Base-by-base conservation (phyloP, 2,329 filamentous ascomycete species). In the Fusarium sp. region DNA sequence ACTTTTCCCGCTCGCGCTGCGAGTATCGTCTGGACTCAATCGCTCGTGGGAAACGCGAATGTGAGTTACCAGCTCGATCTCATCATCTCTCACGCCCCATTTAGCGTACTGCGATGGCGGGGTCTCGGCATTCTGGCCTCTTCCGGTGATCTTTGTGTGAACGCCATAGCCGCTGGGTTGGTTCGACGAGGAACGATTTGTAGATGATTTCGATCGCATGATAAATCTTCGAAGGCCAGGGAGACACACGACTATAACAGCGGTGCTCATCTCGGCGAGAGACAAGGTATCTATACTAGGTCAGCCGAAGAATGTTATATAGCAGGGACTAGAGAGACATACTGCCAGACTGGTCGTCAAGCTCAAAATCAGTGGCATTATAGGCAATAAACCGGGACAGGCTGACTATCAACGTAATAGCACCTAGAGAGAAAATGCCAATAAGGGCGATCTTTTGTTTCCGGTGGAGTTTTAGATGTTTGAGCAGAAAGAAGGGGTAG, bases 361-460 rank as follows among this genome's bases (percentile, higher is more conserved):
- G 63, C 26, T 68, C 66, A 38, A 68, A 68, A 3, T 68, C 24
- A 1, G 66, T 68, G 18, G 45, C 66, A 42, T 54, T 68, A 10
- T 68, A 68, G 9, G 63, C 63, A 22, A 68, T 61, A 15, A 68
- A 68, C 24, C 66, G 41, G 3, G 66, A n/a, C n/a, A 68, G 30
- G 24, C 66, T 68, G 14, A 68, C 63, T 3, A 67, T 24, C 2
- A 68, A n/a, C 1, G 66, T 68, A 5, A 68, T 68, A 6, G 63
- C 47, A 10, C 66, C 66, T 1, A 68, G 4, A 17, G 66, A 68
- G 30, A 68, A 68, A 2, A 68, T 64, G 5, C 66, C 66, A 18
- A 68, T 36, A 13, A 68, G 63, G 5, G 39, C 66, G 6, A 68
- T 32, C 28, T 60, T 67, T 17, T 68, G 66, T 20, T 61, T 56